Evolutionary conservation across 2,329 filamentous ascomycete genomes (phyloP).

Genomic region (Epichloe glyceriae): DNA sequence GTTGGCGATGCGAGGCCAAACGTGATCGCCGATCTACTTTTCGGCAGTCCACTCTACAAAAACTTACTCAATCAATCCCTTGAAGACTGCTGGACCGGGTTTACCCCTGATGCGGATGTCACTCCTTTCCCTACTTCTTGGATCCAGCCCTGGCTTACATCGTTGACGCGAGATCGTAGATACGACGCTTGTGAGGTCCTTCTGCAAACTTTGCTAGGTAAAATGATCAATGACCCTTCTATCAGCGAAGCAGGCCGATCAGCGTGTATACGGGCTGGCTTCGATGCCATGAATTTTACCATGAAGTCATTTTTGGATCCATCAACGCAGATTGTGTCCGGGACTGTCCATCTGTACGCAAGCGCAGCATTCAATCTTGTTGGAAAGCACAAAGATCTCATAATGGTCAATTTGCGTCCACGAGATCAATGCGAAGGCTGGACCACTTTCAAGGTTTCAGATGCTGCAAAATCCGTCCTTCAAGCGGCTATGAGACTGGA

Average conservation of each 20-base stretch:
- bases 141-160: constrained; percentile 65
- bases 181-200: constrained; percentile 72
- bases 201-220: constrained; percentile 59
- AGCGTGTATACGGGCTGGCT: constrained; percentile 50
- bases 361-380: constrained; percentile 54
- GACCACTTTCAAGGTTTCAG: constrained; percentile 26
- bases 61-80: constrained; percentile 49
- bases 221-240: constrained; percentile 39
- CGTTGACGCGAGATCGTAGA: constrained; percentile 61
- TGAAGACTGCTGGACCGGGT: constrained; percentile 26
- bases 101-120: constrained; percentile 31
- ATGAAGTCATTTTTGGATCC: constrained; percentile 42
- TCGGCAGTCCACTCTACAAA: constrained; percentile 55
- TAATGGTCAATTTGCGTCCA: constrained; percentile 28
- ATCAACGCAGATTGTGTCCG: constrained; percentile 29
- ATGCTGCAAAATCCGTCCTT: constrained; percentile 33
- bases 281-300: constrained; percentile 45
- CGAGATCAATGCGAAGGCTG: constrained; percentile 19
- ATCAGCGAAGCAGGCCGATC: constrained; percentile 45
- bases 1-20: constrained; percentile 70
- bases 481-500: constrained; percentile 41
- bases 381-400: constrained; percentile 46
- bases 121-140: constrained; percentile 60
- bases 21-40: constrained; percentile 72
- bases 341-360: constrained; percentile 46